Evolutionary conservation across 768 basidiomycete genomes (phyloP), one percentile per base, ranked within the genome.

Genomic region (Rhizopogon sp.): DNA sequence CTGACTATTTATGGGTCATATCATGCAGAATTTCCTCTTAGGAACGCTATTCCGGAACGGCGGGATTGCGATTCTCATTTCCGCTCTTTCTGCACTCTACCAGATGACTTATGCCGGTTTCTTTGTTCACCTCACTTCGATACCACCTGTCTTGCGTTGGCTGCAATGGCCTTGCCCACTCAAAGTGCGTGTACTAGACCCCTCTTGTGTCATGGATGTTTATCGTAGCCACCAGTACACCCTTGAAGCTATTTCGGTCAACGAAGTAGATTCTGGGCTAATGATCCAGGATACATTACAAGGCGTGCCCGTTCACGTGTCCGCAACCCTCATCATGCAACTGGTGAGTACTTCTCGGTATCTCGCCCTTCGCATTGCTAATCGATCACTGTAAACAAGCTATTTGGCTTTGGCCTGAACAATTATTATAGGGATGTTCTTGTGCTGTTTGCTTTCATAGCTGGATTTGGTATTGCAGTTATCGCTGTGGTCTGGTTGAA

Each of bases 111-210:
- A 79, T 60, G 91, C 92, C 1, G 92, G 92, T 13, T 98, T 96
- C 76, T 97, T 97, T 67, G 91, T 96, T 51, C 90, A 96, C 66
- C 78, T 96, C 54, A 70, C 74, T 57, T 76, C 79, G 56, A 96
- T 98, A 56, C 93, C 95, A 3, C 89, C 90, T 2, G 92, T 95
- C 2, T 79, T 98, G 1, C 81, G 95, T 14, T 98, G 95, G 95
- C 75, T 98, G 52, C 88, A 95, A 64, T 98, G 92, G 87, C 62
- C 95, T 55, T 88, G 88, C 52, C 89, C 90, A 39, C 77, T 93
- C 45, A 93, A 93, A 69, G 68, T 70, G 43, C 16, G 59, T 39
- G 44, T 16, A 25, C 9, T 25, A 37, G 35, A 25, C 35, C 9
- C 16, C 8, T 22, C 47, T 10, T 14, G 14, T 49, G 22, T 37